A percentile compares a stretch with the other conserved stretches of the same genome.
Evolutionary conservation across 1,284 basidiomycete species (phyloP).

Genomic region (Thecaphora frezii): DNA sequence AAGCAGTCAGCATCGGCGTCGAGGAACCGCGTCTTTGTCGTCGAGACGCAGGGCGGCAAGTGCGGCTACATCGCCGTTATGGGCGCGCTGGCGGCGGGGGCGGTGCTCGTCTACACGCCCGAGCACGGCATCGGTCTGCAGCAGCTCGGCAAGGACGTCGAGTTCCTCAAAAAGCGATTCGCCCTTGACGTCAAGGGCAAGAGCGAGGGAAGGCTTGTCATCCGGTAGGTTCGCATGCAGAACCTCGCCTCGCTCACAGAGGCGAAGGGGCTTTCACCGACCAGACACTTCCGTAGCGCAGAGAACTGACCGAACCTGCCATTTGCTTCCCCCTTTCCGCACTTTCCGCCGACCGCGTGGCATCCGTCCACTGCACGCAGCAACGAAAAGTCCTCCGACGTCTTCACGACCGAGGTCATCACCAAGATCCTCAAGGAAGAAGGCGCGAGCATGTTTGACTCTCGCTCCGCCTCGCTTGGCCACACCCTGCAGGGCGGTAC

Average conservation of each 20-base stretch:
- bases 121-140: constrained; percentile 85
- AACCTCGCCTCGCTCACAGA: too few species aligned
- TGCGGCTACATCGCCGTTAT: constrained; percentile 94
- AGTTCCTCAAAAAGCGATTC: constrained; percentile 85
- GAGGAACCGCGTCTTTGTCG: constrained; percentile 91
- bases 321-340: too few species aligned
- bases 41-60: constrained; percentile 95
- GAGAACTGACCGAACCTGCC: too few species aligned
- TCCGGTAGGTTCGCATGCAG: constrained; percentile 65
- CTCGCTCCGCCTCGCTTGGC: constrained; percentile 87
- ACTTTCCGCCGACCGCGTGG: background rate
- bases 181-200: constrained; percentile 82
- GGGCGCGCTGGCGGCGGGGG: constrained; percentile 91
- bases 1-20: constrained; percentile 96
- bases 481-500: constrained; percentile 95
- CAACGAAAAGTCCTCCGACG: constrained; percentile 77
- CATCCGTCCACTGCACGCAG: background rate
- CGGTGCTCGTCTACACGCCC: constrained; percentile 89
- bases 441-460: constrained; percentile 86
- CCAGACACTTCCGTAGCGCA: too few species aligned
- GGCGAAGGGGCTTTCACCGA: too few species aligned
- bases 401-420: constrained; percentile 89
- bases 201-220: constrained; percentile 87
- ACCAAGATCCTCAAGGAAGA: constrained; percentile 94
- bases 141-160: constrained; percentile 78